Percentiles rank a stretch among this genome's conserved stretches.
Conservation (phyloP, 2,329 filamentous ascomycete species). For the Helotiales sp. region DNA sequence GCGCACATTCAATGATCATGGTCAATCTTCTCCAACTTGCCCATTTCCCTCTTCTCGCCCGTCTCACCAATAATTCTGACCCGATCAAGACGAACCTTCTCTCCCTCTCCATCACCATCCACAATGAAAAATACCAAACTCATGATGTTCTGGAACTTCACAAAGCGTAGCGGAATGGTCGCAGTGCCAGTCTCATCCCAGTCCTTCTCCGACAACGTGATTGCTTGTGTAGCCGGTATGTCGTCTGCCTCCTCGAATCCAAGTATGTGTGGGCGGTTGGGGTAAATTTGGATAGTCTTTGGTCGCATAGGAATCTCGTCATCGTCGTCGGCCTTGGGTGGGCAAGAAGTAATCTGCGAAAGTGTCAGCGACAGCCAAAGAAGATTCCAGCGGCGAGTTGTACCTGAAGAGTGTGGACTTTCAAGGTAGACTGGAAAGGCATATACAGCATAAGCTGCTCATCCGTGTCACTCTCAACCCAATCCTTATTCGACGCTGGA, state of each 20-base stretch:
- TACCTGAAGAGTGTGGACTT: slow-evolving; percentile 80
- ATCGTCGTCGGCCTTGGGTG: slow-evolving; percentile 60
- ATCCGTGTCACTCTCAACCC: slow-evolving; percentile 95
- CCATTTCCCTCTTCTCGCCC: slow-evolving; percentile 89
- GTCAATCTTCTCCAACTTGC: slow-evolving; percentile 92
- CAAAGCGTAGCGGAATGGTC: slow-evolving; percentile 75
- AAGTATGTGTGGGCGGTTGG: slow-evolving; percentile 85
- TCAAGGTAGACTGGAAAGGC: slow-evolving; percentile 84
- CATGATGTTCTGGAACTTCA: slow-evolving; percentile 95
- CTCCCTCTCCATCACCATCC: slow-evolving; percentile 78
- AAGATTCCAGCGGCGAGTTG: slow-evolving; percentile 17
- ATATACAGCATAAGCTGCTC: slow-evolving; percentile 94
- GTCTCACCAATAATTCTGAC: slow-evolving; percentile 82
- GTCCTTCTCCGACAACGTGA: slow-evolving; percentile 72
- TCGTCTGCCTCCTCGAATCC: slow-evolving; percentile 95
- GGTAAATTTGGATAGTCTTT: slow-evolving; percentile 80
- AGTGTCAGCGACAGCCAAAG: not conserved
- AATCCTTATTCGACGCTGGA: slow-evolving; percentile 63
- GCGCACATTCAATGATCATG: slow-evolving; percentile 55
- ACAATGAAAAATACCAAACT: slow-evolving; percentile 87
- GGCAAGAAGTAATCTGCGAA: slow-evolving; percentile 76
- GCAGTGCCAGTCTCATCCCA: slow-evolving; percentile 82
- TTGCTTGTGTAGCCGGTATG: slow-evolving; percentile 74
- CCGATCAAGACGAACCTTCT: slow-evolving; percentile 82
- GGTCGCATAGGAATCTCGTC: slow-evolving; percentile 80